Base-by-base conservation (phyloP, 2,329 filamentous ascomycete genomes). In the Biscogniauxia mediterranea region DNA sequence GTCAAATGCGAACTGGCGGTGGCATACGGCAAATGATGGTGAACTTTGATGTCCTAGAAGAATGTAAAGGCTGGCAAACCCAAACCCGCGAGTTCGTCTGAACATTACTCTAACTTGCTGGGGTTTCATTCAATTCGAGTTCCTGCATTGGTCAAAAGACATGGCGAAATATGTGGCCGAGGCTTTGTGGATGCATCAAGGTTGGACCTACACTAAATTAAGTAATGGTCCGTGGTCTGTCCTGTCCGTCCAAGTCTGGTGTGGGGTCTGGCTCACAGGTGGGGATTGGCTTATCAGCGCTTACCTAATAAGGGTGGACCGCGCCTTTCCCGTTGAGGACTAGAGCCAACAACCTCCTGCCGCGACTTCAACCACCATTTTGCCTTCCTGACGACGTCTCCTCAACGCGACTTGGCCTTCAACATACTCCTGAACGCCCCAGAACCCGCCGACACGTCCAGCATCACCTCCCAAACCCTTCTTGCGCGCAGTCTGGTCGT, bases 221-320 rank as follows among this genome's bases (percentile, higher is more conserved):
- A 46, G 38, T 46, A 46, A n/a, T 46, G 38, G 38, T n/a, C 38
- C 38, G 38, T 42, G 38, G 3, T 28, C 5, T 8, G 26, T 28
- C 7, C 7, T 32, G 28, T 9, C 28, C 28, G 28, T 13, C 3
- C 11, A 32, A 13, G 28, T n/a, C 38, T 46, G 17, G 17, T 17
- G 38, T 46, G 38, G 38, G 17, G 38, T 17, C 38, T n/a, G 38
- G 6, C 38, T 46, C 19, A 21, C 52, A 32, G 26, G 52, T 54
- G 52, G 61, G 64, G 64, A 56, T 61, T 52, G 50, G 53, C 55
- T 32, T 19, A 15, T 38, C n/a, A 5, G 28, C 17, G 65, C 61
- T 68, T 68, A 68, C 57, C 46, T 68, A 68, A 68, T 26, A 63
- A 56, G 63, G 64, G 60, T 64, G 59, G 64, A 58, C 58, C 60